Percentiles rank a stretch among this genome's conserved stretches.
Evolutionary conservation across 768 basidiomycete genomes (phyloP).

Genomic region (Tulasnella sp.): DNA sequence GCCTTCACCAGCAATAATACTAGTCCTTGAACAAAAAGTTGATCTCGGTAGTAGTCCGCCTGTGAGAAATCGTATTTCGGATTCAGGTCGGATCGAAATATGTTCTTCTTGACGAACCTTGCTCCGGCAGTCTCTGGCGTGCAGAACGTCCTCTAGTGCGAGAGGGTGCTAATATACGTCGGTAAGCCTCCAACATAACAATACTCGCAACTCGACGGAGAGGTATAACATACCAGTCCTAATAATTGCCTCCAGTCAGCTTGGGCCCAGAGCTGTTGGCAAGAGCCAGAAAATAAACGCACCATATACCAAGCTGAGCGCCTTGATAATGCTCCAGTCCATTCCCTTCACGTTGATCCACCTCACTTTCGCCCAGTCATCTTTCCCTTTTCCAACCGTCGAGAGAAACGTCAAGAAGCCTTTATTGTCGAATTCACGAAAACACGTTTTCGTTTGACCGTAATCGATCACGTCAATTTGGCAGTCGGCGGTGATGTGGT

Average conservation of each 20-base stretch:
- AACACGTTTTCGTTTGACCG: neutral
- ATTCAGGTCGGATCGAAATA: neutral
- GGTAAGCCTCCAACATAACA: too few relatives aligned
- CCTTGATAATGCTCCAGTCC: slow-evolving; percentile 16
- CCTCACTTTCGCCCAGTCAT: slow-evolving; percentile 8
- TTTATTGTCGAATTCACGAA: slow-evolving; percentile 13
- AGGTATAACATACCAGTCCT: slow-evolving; percentile 5
- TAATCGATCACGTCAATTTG: slow-evolving; percentile 17
- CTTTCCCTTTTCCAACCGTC: neutral
- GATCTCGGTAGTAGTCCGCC: slow-evolving; percentile 30
- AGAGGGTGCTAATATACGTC: slow-evolving; percentile 28
- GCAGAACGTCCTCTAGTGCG: slow-evolving; percentile 27
- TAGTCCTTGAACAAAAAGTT: slow-evolving; percentile 62
- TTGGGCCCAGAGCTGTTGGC: neutral
- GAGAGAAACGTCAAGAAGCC: slow-evolving; percentile 8
- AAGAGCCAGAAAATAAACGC: neutral
- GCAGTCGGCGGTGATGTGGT: slow-evolving; percentile 14
- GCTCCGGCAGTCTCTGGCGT: slow-evolving; percentile 19
- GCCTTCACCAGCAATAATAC: slow-evolving; percentile 32
- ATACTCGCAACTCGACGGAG: neutral
- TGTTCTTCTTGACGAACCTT: neutral
- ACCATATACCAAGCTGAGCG: slow-evolving; percentile 9
- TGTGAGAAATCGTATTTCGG: slow-evolving; percentile 17
- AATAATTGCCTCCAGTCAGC: neutral
- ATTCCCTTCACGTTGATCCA: slow-evolving; percentile 18